Evolutionary conservation across 805 yeast species (phyloP), one percentile per base, ranked within the genome.

Genomic region (Metschnikowia aberdeeniae): DNA sequence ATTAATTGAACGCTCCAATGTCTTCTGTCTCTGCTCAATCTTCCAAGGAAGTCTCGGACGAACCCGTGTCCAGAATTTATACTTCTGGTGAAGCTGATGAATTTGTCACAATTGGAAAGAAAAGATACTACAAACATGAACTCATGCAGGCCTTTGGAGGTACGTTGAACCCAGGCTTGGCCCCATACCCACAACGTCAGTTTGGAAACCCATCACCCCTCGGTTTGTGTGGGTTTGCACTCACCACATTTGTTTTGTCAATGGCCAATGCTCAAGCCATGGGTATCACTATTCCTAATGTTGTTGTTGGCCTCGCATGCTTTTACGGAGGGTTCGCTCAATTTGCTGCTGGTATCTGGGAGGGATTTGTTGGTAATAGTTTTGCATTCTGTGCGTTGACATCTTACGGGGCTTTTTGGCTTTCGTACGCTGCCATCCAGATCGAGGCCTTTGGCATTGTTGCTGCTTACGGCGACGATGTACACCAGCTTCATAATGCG

Each of bases 321-420:
- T 55, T 55, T 44, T 55, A 55, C 36, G 58, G 58, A 2, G 58
- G 58, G 4, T 39, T 46, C 30, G 52, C 52, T 6, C 58, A 55
- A 46, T 53, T 55, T 22, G 45, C 42, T 13, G 58, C 58, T 8
- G 58, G 58, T 4, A 44, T 55, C 28, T 55, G 57, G 57, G 58
- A 55, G 22, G 54, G 52, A 9, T 5, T 52, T 13, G 47, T 55
- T 11, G 58, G 56, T 4, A 55, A 55, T 53, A 51, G 56, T 9
- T 55, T 53, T 37, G 58, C 54, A 13, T 40, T 49, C 39, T 47
- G 53, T 14, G 58, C 57, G 1, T 48, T 55, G 44, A 50, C 56
- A 6, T 50, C 54, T 2, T 55, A 55, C 34, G 89, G 89, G 41
- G 84, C 82, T 3, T 84, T 83, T 62, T 84, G 89, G 89, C 58